A percentile compares a stretch with the other conserved stretches of the same genome.
phyloP scores from a whole-genome alignment of 2,329 filamentous ascomycete genomes.

The Triangularia verruculosa region DNA sequence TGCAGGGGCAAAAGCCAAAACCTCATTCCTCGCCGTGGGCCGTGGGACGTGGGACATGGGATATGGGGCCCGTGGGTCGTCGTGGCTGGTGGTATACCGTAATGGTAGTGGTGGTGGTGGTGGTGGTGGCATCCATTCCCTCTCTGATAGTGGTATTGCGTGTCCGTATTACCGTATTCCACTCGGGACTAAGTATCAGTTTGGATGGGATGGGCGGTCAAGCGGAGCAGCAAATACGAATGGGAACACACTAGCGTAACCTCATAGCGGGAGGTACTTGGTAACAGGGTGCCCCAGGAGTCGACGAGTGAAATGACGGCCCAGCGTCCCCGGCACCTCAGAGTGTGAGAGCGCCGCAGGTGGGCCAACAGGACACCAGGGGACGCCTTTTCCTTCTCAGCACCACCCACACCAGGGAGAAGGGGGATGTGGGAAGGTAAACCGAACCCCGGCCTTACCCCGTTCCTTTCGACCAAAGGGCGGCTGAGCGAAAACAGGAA shows the following conservation, averaged over 20 bases:
- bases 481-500: slow-evolving; percentile 9
- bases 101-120: neutral
- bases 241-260: slow-evolving; percentile 5
- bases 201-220: slow-evolving; percentile 24
- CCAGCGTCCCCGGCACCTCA: neutral
- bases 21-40: slow-evolving; percentile 17
- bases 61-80: slow-evolving; percentile 16
- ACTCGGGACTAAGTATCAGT: slow-evolving; percentile 5
- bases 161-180: neutral
- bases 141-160: neutral
- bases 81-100: slow-evolving; percentile 1
- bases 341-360: slow-evolving; percentile 2
- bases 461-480: neutral
- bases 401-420: neutral
- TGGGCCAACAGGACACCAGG: slow-evolving; percentile 5
- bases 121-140: neutral
- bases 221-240: slow-evolving; percentile 23
- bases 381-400: slow-evolving; percentile 2
- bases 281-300: neutral
- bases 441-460: neutral
- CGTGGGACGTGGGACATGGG: slow-evolving; percentile 22
- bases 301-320: neutral
- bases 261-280: slow-evolving; percentile 4
- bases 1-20: slow-evolving; percentile 21
- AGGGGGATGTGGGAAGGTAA: neutral